Conservation (phyloP, 2,329 filamentous ascomycete genomes). For the Diaporthe ampelina region DNA sequence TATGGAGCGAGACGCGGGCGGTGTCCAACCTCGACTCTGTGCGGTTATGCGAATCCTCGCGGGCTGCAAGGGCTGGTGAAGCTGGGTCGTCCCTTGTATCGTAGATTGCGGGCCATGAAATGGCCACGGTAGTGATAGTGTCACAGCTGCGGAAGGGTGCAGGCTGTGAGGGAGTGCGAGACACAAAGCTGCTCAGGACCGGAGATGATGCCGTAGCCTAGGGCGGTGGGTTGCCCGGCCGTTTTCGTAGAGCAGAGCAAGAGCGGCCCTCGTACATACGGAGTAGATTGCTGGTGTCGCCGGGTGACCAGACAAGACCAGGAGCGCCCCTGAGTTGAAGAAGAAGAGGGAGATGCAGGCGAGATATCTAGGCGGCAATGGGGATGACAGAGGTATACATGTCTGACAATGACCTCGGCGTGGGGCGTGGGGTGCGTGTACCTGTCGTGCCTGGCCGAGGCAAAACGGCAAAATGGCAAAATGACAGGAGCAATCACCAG, state of each 20-base stretch:
- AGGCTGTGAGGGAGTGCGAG: constrained; percentile 16
- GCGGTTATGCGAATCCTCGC: not conserved
- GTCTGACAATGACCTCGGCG: constrained; percentile 13
- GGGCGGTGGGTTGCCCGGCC: not conserved
- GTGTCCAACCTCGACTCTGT: not conserved
- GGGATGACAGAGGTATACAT: constrained; percentile 16
- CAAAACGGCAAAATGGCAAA: no score
- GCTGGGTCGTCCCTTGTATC: constrained; percentile 21
- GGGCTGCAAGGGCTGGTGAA: constrained; percentile 12
- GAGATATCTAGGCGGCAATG: constrained; percentile 7
- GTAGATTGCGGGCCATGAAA: not conserved
- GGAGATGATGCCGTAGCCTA: no score
- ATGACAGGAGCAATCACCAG: constrained; percentile 6
- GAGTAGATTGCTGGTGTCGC: constrained; percentile 7
- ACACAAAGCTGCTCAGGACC: constrained; percentile 7
- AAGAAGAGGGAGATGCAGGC: not conserved
- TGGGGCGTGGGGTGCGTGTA: constrained; percentile 1
- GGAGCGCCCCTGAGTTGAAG: not conserved
- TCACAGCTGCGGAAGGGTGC: constrained; percentile 28
- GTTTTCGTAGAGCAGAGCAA: constrained; percentile 10
- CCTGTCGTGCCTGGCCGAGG: not conserved
- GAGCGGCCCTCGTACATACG: constrained; percentile 2
- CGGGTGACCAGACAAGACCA: not conserved
- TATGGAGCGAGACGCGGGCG: not conserved
- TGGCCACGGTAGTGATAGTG: constrained; percentile 2